A percentile compares a stretch with the other conserved stretches of the same genome.
Conservation (phyloP, 495 filamentous ascomycete genomes). For the Penicillium paxilli region DNA sequence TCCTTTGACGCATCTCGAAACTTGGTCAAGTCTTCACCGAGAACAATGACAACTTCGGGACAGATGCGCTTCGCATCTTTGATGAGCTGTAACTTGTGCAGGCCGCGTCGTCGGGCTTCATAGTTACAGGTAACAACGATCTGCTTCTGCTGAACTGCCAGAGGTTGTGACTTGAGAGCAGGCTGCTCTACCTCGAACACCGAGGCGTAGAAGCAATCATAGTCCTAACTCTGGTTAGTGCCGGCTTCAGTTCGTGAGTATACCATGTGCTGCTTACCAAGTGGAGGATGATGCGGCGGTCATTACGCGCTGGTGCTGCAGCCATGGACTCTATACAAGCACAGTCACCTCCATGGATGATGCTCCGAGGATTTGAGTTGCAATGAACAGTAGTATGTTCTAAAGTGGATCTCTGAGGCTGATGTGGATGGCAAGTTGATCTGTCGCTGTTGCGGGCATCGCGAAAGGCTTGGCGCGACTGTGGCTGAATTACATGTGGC, state of each 20-base stretch:
- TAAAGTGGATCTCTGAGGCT: not conserved
- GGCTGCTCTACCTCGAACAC: slow-evolving; percentile 83
- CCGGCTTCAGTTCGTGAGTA: not conserved
- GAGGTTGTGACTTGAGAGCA: slow-evolving; percentile 64
- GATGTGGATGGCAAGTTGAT: not conserved
- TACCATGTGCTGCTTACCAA: slow-evolving; percentile 52
- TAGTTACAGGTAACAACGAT: slow-evolving; percentile 97
- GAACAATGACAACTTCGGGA: slow-evolving; percentile 80
- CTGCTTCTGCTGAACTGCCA: slow-evolving; percentile 82
- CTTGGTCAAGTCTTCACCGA: slow-evolving; percentile 82
- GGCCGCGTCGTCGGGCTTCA: slow-evolving; percentile 72
- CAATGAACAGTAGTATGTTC: not conserved
- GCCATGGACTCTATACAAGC: slow-evolving; percentile 30
- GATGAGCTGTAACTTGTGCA: slow-evolving; percentile 83
- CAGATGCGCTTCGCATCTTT: slow-evolving; percentile 76
- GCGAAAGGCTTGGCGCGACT: not conserved
- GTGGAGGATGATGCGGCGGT: slow-evolving; percentile 75
- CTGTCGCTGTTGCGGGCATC: not conserved
- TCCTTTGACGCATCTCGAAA: slow-evolving; percentile 85
- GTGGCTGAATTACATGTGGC: not conserved
- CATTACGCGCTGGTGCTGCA: slow-evolving; percentile 49
- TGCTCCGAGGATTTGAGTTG: not conserved
- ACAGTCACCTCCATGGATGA: slow-evolving; percentile 10
- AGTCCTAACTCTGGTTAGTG: slow-evolving; percentile 56
- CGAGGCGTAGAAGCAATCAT: slow-evolving; percentile 93